Evolutionary conservation across 306 rosid genomes (phyloP).

Genomic region (Albizia julibrissin): DNA sequence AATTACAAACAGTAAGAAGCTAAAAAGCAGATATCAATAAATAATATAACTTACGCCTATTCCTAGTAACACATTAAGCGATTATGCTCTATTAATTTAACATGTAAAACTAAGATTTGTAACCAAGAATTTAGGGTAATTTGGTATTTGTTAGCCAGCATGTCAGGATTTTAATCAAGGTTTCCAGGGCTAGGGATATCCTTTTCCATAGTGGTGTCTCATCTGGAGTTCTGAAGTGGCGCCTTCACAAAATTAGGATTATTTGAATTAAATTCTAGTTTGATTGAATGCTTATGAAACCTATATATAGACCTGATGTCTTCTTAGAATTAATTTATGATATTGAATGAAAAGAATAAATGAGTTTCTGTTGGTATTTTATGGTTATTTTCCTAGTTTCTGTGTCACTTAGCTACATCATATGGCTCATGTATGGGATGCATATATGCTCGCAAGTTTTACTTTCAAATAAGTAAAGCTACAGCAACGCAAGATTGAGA

Average conservation of each 20-base stretch:
- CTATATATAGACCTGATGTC: background rate
- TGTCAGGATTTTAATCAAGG: background rate
- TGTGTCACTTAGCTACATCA: background rate
- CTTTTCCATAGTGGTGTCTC: background rate
- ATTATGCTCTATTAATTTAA: background rate
- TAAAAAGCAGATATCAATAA: conserved; percentile 9
- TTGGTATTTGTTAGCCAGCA: background rate
- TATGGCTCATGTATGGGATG: conserved; percentile 32
- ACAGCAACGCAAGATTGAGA: conserved; percentile 36
- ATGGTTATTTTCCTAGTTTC: background rate
- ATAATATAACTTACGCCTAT: background rate
- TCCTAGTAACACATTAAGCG: background rate
- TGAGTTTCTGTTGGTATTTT: background rate
- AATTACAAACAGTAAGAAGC: conserved; percentile 10
- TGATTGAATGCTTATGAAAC: background rate
- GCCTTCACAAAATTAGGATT: background rate
- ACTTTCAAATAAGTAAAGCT: conserved; percentile 35
- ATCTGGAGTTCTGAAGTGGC: background rate
- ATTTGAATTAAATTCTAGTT: background rate
- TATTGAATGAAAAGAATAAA: background rate
- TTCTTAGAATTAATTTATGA: background rate
- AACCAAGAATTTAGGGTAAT: background rate
- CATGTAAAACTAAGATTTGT: background rate
- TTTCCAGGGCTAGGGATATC: background rate
- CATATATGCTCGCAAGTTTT: conserved; percentile 38